phyloP scores from a whole-genome alignment of 192 early-diverging fungal genomes.

The Backusella psychrophila region DNA sequence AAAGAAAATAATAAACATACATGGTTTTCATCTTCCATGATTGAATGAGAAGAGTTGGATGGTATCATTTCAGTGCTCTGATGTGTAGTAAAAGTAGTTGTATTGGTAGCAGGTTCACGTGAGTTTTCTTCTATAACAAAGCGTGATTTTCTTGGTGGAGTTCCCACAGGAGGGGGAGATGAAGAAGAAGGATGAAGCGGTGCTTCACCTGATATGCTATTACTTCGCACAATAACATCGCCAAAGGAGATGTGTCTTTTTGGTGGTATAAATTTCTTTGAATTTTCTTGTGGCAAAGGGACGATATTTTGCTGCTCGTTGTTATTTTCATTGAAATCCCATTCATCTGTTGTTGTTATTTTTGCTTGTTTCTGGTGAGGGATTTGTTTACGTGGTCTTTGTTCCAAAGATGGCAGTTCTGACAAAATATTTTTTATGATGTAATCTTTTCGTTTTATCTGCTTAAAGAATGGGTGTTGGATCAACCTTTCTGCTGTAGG shows the following conservation, averaged over 20 bases:
- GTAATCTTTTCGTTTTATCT: constrained; percentile 69
- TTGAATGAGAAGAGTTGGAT: neutral
- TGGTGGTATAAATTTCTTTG: neutral
- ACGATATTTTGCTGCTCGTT: neutral
- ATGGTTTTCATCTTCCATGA: neutral
- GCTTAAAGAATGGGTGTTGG: constrained; percentile 74
- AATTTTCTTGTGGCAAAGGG: neutral
- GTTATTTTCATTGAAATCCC: constrained; percentile 62
- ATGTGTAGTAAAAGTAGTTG: neutral
- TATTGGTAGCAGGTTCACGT: neutral
- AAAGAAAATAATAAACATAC: neutral
- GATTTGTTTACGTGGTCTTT: constrained; percentile 61
- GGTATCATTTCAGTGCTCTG: constrained; percentile 11
- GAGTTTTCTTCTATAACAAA: constrained; percentile 34
- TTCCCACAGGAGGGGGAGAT: constrained; percentile 7
- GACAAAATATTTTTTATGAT: constrained; percentile 57
- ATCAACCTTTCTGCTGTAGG: constrained; percentile 76
- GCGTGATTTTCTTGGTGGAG: constrained; percentile 30
- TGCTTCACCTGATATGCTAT: neutral
- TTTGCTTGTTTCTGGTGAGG: constrained; percentile 39
- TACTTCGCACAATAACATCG: constrained; percentile 35
- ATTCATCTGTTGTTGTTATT: constrained; percentile 52
- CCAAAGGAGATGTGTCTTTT: constrained; percentile 48
- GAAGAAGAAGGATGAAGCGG: neutral
- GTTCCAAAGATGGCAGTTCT: constrained; percentile 65